phyloP scores from a whole-genome alignment of 306 rosid species.

The Bauhinia variegata region DNA sequence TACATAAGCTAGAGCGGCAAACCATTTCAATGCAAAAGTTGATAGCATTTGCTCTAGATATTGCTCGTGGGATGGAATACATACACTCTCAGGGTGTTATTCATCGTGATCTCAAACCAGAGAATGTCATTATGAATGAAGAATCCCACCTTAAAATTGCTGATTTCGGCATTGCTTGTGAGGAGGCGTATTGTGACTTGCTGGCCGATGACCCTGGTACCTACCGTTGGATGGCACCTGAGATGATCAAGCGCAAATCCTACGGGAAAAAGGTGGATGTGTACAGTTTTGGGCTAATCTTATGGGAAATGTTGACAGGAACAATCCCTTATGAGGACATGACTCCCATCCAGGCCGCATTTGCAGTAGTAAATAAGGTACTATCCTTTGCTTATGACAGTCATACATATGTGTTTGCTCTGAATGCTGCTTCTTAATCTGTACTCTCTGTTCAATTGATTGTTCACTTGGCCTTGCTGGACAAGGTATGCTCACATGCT shows the following conservation, averaged over 20 bases:
- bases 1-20: conserved; percentile 72
- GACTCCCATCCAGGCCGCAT: conserved; percentile 97
- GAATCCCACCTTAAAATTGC: conserved; percentile 77
- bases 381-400: conserved; percentile 1
- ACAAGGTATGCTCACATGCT: conserved; percentile 23
- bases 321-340: conserved; percentile 83
- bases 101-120: conserved; percentile 95
- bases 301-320: conserved; percentile 95
- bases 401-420: conserved; percentile 14
- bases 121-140: conserved; percentile 71
- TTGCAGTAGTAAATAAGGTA: conserved; percentile 94
- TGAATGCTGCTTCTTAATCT: neutral
- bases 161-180: conserved; percentile 94
- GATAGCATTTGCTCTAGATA: conserved; percentile 70
- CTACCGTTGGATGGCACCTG: conserved; percentile 99
- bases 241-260: conserved; percentile 88
- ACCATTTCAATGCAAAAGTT: conserved; percentile 60
- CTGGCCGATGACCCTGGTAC: conserved; percentile 94
- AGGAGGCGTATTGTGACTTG: conserved; percentile 71
- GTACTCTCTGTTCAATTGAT: neutral
- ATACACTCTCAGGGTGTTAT: conserved; percentile 84
- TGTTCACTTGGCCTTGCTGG: neutral
- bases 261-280: conserved; percentile 89
- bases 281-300: conserved; percentile 85
- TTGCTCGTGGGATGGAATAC: conserved; percentile 89